These are phyloP conservation scores for Heliamphora exappendiculata DNA, from an alignment of 148 eudicot genomes.

Conservation along the genomic window DNA sequence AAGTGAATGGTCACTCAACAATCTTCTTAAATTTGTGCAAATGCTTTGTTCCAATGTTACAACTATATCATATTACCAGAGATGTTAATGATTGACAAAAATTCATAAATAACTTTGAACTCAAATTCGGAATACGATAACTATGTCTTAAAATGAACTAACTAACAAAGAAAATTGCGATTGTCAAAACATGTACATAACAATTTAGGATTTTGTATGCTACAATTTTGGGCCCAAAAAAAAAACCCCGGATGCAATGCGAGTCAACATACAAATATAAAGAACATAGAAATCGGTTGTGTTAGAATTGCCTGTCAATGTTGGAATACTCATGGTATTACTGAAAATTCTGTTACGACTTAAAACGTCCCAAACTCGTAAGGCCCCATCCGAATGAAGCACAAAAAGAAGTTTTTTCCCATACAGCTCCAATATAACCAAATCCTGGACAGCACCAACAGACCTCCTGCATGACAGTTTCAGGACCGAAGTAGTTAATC, in stretches of 20 bases:
- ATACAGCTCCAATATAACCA: slow-evolving; percentile 46
- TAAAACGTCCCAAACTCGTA: slow-evolving; percentile 73
- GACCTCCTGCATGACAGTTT: slow-evolving; percentile 46
- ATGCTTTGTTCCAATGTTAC: background rate
- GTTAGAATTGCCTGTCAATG: slow-evolving; percentile 35
- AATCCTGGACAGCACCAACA: slow-evolving; percentile 58
- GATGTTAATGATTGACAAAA: background rate
- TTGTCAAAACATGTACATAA: background rate
- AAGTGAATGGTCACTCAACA: background rate
- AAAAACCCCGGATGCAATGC: background rate
- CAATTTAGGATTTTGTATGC: background rate
- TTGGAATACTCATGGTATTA: slow-evolving; percentile 36
- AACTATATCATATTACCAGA: background rate
- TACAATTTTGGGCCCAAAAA: background rate
- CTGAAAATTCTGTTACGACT: slow-evolving; percentile 56
- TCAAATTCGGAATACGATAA: background rate
- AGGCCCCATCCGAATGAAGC: slow-evolving; percentile 77
- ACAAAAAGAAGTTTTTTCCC: slow-evolving; percentile 65
- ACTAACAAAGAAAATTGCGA: background rate
- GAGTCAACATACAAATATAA: background rate
- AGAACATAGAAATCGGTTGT: background rate
- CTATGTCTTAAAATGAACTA: background rate
- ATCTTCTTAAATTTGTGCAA: background rate
- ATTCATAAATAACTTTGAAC: background rate
- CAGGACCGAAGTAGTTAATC: background rate